Evolutionary conservation across 2,329 filamentous ascomycete genomes (phyloP).

Genomic region (Helicocarpus griseus): DNA sequence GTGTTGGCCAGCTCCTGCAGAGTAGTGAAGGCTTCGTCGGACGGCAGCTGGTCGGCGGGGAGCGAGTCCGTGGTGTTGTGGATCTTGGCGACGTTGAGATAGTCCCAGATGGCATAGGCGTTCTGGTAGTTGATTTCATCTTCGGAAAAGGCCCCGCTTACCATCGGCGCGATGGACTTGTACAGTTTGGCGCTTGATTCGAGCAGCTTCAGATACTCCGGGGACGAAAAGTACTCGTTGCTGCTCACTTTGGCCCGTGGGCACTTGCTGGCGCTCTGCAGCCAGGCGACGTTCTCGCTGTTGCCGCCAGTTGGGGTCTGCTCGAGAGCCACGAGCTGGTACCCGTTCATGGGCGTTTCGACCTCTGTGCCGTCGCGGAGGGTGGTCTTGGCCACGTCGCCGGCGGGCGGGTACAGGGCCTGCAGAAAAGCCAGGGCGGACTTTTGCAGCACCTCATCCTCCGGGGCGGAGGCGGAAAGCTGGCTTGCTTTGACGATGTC

Average conservation of each 20-base stretch:
- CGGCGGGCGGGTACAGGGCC: constrained; percentile 73
- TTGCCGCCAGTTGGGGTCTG: constrained; percentile 51
- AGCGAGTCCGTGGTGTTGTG: constrained; percentile 52
- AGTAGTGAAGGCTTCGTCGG: constrained; percentile 48
- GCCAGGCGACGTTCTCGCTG: constrained; percentile 47
- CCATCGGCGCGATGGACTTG: constrained; percentile 40
- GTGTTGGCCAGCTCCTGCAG: constrained; percentile 64
- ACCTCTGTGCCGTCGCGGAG: constrained; percentile 62
- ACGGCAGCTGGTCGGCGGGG: constrained; percentile 50
- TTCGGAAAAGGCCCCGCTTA: constrained; percentile 42
- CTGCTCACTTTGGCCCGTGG: constrained; percentile 43
- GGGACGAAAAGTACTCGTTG: constrained; percentile 47
- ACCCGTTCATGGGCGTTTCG: constrained; percentile 62
- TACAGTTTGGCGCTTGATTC: constrained; percentile 47
- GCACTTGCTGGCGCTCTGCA: constrained; percentile 49
- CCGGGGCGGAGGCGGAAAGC: constrained; percentile 60
- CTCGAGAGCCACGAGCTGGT: constrained; percentile 72
- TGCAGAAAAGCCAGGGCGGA: constrained; percentile 75
- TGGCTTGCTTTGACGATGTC: constrained; percentile 60
- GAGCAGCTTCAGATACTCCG: constrained; percentile 40
- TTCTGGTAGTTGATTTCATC: constrained; percentile 49
- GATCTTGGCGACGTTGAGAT: constrained; percentile 53
- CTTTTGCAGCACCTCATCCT: constrained; percentile 68
- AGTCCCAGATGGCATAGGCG: constrained; percentile 57
- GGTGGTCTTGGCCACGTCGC: constrained; percentile 45